Evolutionary conservation across 2,329 filamentous ascomycete species (phyloP).

Genomic region (Cercospora sojina): DNA sequence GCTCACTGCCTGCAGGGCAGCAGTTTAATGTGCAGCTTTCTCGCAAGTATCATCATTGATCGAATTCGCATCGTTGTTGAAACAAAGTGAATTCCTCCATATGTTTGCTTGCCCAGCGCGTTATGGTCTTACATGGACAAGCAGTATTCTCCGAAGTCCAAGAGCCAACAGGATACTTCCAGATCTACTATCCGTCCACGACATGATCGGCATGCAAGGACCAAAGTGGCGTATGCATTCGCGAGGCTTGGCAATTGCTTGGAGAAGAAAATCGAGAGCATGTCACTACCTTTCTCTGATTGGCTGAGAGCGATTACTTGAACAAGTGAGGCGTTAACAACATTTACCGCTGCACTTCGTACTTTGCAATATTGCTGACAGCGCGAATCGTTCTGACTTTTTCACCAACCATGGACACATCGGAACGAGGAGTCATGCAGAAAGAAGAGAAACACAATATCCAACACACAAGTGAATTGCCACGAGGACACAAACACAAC

Average conservation of each 20-base stretch:
- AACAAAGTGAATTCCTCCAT: no score
- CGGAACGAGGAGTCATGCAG: slow-evolving; percentile 24
- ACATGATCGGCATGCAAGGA: no score
- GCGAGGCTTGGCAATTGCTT: neutral
- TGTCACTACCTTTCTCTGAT: neutral
- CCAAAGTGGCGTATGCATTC: no score
- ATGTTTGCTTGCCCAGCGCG: no score
- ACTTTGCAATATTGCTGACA: neutral
- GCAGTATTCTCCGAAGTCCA: no score
- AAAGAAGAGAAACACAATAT: slow-evolving; percentile 13
- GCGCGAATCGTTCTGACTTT: neutral
- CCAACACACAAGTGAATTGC: neutral
- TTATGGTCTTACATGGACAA: no score
- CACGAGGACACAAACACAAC: neutral
- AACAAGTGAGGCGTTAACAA: neutral
- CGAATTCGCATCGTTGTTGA: no score
- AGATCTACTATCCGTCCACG: no score
- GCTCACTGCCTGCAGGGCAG: no score
- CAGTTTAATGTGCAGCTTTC: no score
- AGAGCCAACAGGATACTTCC: no score
- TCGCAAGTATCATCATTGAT: no score
- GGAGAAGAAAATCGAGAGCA: neutral
- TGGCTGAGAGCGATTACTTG: neutral
- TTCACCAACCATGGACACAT: slow-evolving; percentile 22
- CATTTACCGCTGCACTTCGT: neutral